Percentiles rank a stretch among this genome's conserved stretches.
Conservation (phyloP, 1,139 yeast species). For the Chernovozyma aurita region DNA sequence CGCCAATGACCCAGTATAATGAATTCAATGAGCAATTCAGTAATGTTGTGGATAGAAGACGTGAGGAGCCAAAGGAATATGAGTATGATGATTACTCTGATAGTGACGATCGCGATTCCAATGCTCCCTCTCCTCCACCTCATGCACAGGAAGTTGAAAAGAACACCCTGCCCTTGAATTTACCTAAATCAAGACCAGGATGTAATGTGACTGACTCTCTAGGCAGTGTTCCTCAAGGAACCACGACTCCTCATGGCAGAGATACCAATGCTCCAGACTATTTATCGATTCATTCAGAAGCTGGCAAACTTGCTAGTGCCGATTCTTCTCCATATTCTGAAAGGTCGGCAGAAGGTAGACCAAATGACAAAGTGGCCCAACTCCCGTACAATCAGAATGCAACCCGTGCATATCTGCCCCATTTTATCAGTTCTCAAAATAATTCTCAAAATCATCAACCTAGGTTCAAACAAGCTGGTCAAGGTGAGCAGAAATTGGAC, state of each 20-base stretch:
- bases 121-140: constrained; percentile 23
- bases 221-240: constrained; percentile 16
- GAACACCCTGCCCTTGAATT: constrained; percentile 6
- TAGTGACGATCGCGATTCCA: constrained; percentile 12
- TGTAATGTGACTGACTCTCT: constrained; percentile 5
- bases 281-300: constrained; percentile 25
- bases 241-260: constrained; percentile 13
- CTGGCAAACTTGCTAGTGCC: constrained; percentile 20
- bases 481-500: background rate
- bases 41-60: constrained; percentile 14
- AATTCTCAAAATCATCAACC: constrained; percentile 27
- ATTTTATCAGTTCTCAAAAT: constrained; percentile 33
- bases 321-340: constrained; percentile 18
- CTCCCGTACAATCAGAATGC: background rate
- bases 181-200: constrained; percentile 12
- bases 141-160: constrained; percentile 4
- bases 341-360: constrained; percentile 7
- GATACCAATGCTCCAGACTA: constrained; percentile 13
- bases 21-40: constrained; percentile 48
- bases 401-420: constrained; percentile 5
- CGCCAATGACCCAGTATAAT: constrained; percentile 51
- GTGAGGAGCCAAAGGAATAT: constrained; percentile 3
- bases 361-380: background rate
- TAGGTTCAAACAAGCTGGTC: constrained; percentile 7
- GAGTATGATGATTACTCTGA: constrained; percentile 9